Base-by-base conservation (phyloP, 129 eudicot genomes). In the Scalesia atractyloides region DNA sequence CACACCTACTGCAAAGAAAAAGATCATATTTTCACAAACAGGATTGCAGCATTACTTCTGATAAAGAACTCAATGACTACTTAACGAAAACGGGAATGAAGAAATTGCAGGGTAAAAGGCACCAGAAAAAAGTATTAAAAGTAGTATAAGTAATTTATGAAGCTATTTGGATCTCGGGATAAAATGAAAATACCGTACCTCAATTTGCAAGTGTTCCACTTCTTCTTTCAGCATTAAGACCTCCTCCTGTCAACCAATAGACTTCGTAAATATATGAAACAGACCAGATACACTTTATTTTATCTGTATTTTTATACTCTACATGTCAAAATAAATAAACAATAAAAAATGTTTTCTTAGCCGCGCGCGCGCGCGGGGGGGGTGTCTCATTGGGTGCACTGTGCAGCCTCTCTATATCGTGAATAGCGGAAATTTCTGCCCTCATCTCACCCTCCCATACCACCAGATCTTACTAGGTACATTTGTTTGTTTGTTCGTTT, bases 241-340 rank as follows among this genome's bases (percentile, higher is more conserved):
- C 82, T 95, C 96, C 70, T 86, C 91, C 96, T 88, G 89, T 73
- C 81, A 73, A 80, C 46, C 82, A 59, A 63, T 15, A 69, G 13
- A 56, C 36, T 50, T 71, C 19, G 56, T 75, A 16, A 68, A 33
- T 60, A 53, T n/a, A 66, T 20, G 63, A 26, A 54, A 41, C 9
- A 18, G 63, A 36, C 10, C 46, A 41, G 1, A 12, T 41, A 41
- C 11, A 41, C 46, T 41, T 41, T 0, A 41, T 41, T 11, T 6
- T 41, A 41, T 41, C 2, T 1, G 11, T 7, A 41, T 41, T 41
- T 39, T 8, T 41, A 7, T 41, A 41, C 46, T 8, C 11, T 41
- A 7, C 4, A 41, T 41, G 46, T 41, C 46, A 41, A 41, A 41
- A 41, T 8, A 41, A 39, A 30, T 4, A 30, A 30, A 30, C 2